Evolutionary conservation across 2,329 filamentous ascomycete genomes (phyloP).

Genomic region (Calonectria pseudoturangicola): DNA sequence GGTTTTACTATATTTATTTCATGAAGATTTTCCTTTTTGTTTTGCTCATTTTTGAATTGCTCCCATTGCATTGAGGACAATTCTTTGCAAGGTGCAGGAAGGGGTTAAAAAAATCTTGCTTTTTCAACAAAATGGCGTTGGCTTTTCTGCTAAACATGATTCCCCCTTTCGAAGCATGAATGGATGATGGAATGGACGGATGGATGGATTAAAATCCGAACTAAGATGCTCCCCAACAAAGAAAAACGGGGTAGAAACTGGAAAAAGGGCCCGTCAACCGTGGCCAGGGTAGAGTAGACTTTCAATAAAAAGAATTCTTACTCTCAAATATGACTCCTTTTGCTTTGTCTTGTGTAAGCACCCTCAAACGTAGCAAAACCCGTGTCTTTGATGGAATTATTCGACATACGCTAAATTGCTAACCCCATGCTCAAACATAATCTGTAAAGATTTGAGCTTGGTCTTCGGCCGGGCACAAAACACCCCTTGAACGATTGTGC

Average conservation of each 20-base stretch:
- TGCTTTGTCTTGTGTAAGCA: background rate
- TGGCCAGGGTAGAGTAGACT: slow-evolving; percentile 59
- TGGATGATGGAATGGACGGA: slow-evolving; percentile 51
- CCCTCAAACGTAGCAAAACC: background rate
- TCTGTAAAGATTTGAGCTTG: no score
- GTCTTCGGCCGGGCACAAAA: no score
- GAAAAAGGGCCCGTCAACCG: slow-evolving; percentile 65
- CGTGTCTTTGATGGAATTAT: no score
- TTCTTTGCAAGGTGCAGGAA: slow-evolving; percentile 56
- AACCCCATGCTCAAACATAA: no score
- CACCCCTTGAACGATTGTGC: no score
- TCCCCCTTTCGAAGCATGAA: slow-evolving; percentile 58
- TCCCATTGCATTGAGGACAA: slow-evolving; percentile 45
- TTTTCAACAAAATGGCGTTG: slow-evolving; percentile 65
- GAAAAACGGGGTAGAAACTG: slow-evolving; percentile 49
- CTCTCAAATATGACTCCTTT: slow-evolving; percentile 32
- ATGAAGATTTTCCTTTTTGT: slow-evolving; percentile 48
- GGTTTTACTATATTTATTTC: slow-evolving; percentile 46
- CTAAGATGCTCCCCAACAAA: slow-evolving; percentile 44
- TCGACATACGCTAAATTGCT: no score
- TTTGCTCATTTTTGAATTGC: slow-evolving; percentile 51
- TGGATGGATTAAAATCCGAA: slow-evolving; percentile 49
- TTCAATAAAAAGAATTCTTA: slow-evolving; percentile 48
- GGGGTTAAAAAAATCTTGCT: slow-evolving; percentile 60
- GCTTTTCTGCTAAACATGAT: slow-evolving; percentile 62